A percentile compares a stretch with the other conserved stretches of the same genome.
phyloP scores from a whole-genome alignment of 1,284 basidiomycete genomes.

The Hymenochaete sp. region DNA sequence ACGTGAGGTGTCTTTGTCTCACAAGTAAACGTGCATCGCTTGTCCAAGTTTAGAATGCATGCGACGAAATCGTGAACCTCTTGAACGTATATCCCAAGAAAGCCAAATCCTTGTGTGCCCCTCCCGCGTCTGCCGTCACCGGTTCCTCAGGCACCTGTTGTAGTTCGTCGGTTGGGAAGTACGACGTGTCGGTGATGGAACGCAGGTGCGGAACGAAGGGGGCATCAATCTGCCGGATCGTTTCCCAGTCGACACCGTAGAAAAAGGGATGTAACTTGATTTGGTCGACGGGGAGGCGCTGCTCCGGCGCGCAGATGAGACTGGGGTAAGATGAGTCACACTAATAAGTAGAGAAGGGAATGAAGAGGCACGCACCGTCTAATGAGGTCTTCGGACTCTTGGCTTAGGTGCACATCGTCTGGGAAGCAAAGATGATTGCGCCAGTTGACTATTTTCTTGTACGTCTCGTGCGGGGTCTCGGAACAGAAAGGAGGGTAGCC shows the following conservation, averaged over 20 bases:
- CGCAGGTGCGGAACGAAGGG: slow-evolving; percentile 58
- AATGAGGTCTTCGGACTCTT: slow-evolving; percentile 90
- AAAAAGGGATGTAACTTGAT: slow-evolving; percentile 29
- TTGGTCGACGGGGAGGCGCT: slow-evolving; percentile 68
- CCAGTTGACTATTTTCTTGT: slow-evolving; percentile 98
- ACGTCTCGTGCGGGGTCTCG: slow-evolving; percentile 95
- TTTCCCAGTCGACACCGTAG: slow-evolving; percentile 57
- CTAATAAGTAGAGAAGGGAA: not conserved
- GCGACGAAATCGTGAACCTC: slow-evolving; percentile 23
- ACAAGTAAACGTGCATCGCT: too few relatives aligned
- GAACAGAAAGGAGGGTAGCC: slow-evolving; percentile 98
- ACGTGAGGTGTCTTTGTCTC: too few relatives aligned
- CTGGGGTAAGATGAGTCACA: slow-evolving; percentile 22
- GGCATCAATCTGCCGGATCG: slow-evolving; percentile 55
- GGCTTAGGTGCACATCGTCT: slow-evolving; percentile 90
- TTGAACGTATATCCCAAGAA: slow-evolving; percentile 40
- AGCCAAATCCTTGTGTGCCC: slow-evolving; percentile 41
- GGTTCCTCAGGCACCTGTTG: slow-evolving; percentile 43
- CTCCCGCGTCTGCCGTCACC: slow-evolving; percentile 29
- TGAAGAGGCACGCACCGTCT: slow-evolving; percentile 41
- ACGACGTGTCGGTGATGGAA: slow-evolving; percentile 53
- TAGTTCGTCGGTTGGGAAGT: slow-evolving; percentile 60
- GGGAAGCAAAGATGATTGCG: slow-evolving; percentile 86
- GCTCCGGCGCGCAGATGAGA: slow-evolving; percentile 80
- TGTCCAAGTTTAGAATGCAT: slow-evolving; percentile 15